phyloP scores from a whole-genome alignment of 73 alveolate genomes.

The Paramecium sexaurelia region DNA sequence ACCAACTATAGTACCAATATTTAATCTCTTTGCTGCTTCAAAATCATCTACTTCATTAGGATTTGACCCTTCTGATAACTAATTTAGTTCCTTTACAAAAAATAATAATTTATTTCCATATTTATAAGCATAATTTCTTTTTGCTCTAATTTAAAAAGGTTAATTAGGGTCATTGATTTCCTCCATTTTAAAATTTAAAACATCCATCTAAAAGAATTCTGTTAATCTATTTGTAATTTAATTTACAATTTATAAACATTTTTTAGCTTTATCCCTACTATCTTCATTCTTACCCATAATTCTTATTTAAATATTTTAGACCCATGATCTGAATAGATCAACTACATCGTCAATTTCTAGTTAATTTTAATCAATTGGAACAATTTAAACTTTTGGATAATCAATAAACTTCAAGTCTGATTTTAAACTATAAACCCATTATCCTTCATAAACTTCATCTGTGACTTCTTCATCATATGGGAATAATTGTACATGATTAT shows the following conservation, averaged over 20 bases:
- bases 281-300: background rate
- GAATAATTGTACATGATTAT: slow-evolving; percentile 4
- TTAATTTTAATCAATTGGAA: background rate
- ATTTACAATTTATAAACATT: background rate
- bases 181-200: background rate
- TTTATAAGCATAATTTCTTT: background rate
- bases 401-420: background rate
- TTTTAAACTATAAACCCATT: slow-evolving; percentile 8
- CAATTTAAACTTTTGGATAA: background rate
- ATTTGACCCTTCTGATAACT: slow-evolving; percentile 5
- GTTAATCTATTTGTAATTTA: background rate
- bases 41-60: slow-evolving; percentile 31
- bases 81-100: slow-evolving; percentile 40
- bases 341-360: slow-evolving; percentile 43
- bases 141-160: slow-evolving; percentile 31
- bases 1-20: slow-evolving; percentile 8
- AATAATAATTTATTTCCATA: slow-evolving; percentile 24
- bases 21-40: slow-evolving; percentile 36
- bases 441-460: slow-evolving; percentile 53
- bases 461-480: slow-evolving; percentile 59
- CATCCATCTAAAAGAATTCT: background rate
- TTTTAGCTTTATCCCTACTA: background rate
- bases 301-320: slow-evolving; percentile 33
- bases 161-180: background rate
- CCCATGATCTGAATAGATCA: slow-evolving; percentile 57